Base-by-base conservation (phyloP, 1,284 basidiomycete species). In the Puccinia horiana region DNA sequence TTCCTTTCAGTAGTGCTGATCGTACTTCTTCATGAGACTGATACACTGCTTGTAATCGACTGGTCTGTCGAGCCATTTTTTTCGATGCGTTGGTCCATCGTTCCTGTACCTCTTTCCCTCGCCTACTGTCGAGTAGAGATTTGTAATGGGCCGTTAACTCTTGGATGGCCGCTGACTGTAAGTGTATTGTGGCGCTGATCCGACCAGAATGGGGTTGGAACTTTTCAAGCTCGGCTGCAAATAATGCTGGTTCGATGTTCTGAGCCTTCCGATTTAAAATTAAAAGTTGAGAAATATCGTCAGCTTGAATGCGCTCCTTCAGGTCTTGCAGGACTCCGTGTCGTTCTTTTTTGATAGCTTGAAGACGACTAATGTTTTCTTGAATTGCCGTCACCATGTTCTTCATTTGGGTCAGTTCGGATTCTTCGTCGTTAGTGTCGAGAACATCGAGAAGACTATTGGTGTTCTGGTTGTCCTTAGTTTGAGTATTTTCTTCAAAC, bases 271-370 rank as follows among this genome's bases (percentile, higher is more conserved):
- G 91, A 86, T 98, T 97, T 76, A 98, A 90, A 1, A 99, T 91
- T 0, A 99, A 90, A 0, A 98, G 89, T 86, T 97, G 95, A 0
- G 96, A 98, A 12, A 99, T 96, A 85, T 99, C 97, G 87, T 99
- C 97, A 42, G 90, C 90, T 90, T 98, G 97, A 69, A 98, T 91
- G 94, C 94, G 95, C 70, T 97, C 94, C 87, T 98, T 98, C 72
- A 99, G 89, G 86, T 98, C 95, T 86, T 93, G 94, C 70, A 99
- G 88, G 0, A 95, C 92, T 83, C 95, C 93, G 29, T 90, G 91
- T 54, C 96, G 89, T 87, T 98, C 96, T 82, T 91, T 90, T 63
- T 92, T 90, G 84, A 97, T 93, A 89, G 94, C 93, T 87, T 91
- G 92, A 77, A 96, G 86, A 83, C 91, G 89, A 35, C 91, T 91